Base-by-base conservation (phyloP, 495 filamentous ascomycete species). In the Penicillium ochrochloron region DNA sequence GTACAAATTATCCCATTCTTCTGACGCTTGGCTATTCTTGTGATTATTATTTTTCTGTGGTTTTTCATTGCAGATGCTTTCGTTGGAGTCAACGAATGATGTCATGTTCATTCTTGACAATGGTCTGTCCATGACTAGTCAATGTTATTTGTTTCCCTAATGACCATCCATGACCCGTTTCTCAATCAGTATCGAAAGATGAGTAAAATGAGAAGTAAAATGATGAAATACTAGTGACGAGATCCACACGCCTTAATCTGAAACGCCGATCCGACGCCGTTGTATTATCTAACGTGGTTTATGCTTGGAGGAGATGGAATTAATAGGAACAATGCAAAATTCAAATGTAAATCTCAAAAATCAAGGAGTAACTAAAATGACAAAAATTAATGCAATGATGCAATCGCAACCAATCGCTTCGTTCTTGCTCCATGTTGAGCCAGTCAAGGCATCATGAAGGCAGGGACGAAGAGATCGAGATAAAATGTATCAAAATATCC, bases 1-100 rank as follows among this genome's bases (percentile, higher is more conserved):
- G 23, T 31, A n/a, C 25, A 52, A 17, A 52, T 9, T 52, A 31
- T 52, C 25, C 15, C 15, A 31, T 52, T 50, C 10, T 25, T 31
- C 48, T 31, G 12, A n/a, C 6, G 25, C 48, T 52, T 52, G 41
- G 27, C 2, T 62, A 51, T 33, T 64, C 61, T 60, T 64, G 57
- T 64, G 50, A 61, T 56, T 62, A 7, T n/a, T n/a, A n/a, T 19
- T 10, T 25, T 56, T 44, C 9, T n/a, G 57, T 59, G 29, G 33
- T 69, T 70, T 70, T 35, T 35, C 14, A 25, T 31, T 68, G 61
- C 44, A 69, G 61, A 70, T 70, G 66, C 34, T 61, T 68, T 68
- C 59, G 41, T 53, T 59, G 57, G 62, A 31, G 44, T 27, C 39
- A 69, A 50, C 41, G 61, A 63, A 66, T 50, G 33, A 61, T 61